A percentile compares a stretch with the other conserved stretches of the same genome.
These are phyloP conservation scores for Wickerhamiella allomyrinae DNA, from an alignment of 805 yeast species.

Conservation along the genomic window DNA sequence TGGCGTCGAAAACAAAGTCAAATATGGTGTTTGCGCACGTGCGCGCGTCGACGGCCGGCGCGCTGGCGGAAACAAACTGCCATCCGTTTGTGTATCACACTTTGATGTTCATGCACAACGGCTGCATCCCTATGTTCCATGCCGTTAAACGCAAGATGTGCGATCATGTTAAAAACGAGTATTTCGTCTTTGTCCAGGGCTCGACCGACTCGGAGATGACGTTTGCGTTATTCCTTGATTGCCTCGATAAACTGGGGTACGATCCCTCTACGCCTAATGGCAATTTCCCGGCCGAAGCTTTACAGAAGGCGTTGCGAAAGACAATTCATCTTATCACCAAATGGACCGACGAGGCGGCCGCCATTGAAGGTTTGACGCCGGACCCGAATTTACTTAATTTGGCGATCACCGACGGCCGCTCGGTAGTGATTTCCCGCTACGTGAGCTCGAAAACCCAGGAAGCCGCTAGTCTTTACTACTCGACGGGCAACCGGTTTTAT, in stretches of 20 bases:
- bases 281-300: conserved; percentile 32
- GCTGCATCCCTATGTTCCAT: conserved; percentile 55
- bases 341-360: conserved; percentile 57
- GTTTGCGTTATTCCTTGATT: conserved; percentile 75
- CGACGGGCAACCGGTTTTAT: conserved; percentile 81
- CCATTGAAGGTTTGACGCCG: conserved; percentile 21
- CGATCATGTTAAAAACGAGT: conserved; percentile 63
- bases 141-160: conserved; percentile 60
- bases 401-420: conserved; percentile 87
- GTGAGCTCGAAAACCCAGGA: conserved; percentile 82
- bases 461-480: conserved; percentile 90
- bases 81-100: conserved; percentile 87
- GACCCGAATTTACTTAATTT: conserved; percentile 84
- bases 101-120: conserved; percentile 95
- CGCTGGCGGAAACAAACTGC: conserved; percentile 85
- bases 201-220: conserved; percentile 94
- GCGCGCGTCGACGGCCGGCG: conserved; percentile 91
- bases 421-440: conserved; percentile 77
- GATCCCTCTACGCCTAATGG: conserved; percentile 48
- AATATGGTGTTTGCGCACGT: conserved; percentile 86
- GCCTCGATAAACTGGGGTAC: conserved; percentile 57
- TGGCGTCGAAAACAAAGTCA: conserved; percentile 80
- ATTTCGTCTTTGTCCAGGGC: conserved; percentile 72
- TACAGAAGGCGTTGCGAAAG: conserved; percentile 54
- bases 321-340: conserved; percentile 63